Evolutionary conservation across 495 filamentous ascomycete genomes (phyloP), one percentile per base, ranked within the genome.

Genomic region (Neurospora tetrasperma): DNA sequence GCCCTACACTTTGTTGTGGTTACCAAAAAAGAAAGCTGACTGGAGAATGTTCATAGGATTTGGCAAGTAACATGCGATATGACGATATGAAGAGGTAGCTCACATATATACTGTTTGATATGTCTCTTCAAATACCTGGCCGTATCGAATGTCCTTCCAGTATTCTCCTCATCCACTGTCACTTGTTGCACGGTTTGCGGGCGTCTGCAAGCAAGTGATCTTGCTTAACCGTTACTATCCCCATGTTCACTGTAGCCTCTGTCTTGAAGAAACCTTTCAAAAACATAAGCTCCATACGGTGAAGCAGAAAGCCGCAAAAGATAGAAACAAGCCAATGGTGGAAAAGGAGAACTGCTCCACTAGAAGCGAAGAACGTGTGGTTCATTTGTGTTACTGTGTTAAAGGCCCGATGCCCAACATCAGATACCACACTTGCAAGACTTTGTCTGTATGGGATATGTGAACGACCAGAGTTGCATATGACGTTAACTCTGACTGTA

Each of bases 361-460:
- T 35, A 66, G 54, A 9, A 66, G 54, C 11, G 54, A 66, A 27
- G 54, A 66, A 66, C 54, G 48, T 39, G 48, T 40, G 69, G 39
- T 40, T 23, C 16, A 3, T 4, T 59, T 73, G 72, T 71, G 69
- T 62, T 59, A 70, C 68, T 23, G 14, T 14, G 69, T 18, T 43
- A 16, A 44, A 48, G n/a, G 62, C 72, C 44, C 72, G 72, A 73
- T 73, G 72, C 72, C 72, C 69, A 59, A 73, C 72, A 35, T 35
- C 12, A 73, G 42, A 35, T 71, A 71, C n/a, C n/a, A 14, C 23
- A 39, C 16, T 31, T 2, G 41, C 43, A 43, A 5, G 18, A 9
- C 42, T 20, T 39, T 59, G 70, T n/a, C 54, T 14, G 54, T 66
- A 35, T 7, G 27, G 23, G 2, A 31, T 18, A 4, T 43, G 27